These are phyloP conservation scores for Wickerhamia fluorescens DNA, from an alignment of 805 yeast genomes.

Conservation along the genomic window DNA sequence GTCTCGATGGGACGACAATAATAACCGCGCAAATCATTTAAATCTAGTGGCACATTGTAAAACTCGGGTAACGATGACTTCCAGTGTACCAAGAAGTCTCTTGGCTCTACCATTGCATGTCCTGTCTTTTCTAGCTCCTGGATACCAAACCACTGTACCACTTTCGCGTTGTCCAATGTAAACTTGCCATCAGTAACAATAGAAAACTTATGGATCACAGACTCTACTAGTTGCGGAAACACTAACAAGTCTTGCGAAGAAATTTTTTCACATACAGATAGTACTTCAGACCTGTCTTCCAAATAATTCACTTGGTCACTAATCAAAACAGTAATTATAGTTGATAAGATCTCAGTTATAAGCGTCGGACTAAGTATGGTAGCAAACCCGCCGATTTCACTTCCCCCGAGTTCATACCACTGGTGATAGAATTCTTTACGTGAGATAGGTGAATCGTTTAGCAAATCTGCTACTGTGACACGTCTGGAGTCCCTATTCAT, in stretches of 20 bases:
- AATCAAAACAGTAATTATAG: conserved; percentile 20
- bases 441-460: conserved; percentile 47
- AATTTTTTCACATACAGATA: conserved; percentile 8
- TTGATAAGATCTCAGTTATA: conserved; percentile 20
- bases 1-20: conserved; percentile 41
- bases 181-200: conserved; percentile 15
- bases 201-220: conserved; percentile 46
- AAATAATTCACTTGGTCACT: conserved; percentile 16
- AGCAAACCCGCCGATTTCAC: conserved; percentile 41
- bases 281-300: conserved; percentile 12
- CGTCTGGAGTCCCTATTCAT: neutral
- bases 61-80: conserved; percentile 56
- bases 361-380: conserved; percentile 19
- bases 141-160: conserved; percentile 61
- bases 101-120: conserved; percentile 18
- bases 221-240: conserved; percentile 30
- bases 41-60: conserved; percentile 52
- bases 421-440: conserved; percentile 40
- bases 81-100: conserved; percentile 61
- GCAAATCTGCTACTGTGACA: conserved; percentile 25
- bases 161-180: conserved; percentile 33
- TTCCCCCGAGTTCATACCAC: conserved; percentile 54
- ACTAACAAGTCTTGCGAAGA: neutral
- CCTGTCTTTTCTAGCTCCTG: conserved; percentile 31
- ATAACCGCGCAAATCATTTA: conserved; percentile 48